Evolutionary conservation across 148 eudicot species (phyloP).

Genomic region (Persicaria maculosa): DNA sequence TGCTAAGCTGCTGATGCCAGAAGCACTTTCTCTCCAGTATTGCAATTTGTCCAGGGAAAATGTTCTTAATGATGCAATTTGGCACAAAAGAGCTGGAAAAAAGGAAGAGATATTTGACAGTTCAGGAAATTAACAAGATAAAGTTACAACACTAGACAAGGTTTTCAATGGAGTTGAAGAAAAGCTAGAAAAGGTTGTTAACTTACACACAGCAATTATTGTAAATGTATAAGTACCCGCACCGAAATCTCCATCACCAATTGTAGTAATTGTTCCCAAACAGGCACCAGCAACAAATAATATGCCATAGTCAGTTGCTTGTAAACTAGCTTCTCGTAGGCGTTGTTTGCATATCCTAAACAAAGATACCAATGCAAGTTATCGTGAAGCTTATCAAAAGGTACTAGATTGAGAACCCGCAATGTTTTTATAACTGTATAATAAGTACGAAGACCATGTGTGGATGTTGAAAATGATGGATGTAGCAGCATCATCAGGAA

Average conservation of each 20-base stretch:
- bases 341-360: constrained; percentile 31
- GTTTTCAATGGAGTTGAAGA: background rate
- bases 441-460: background rate
- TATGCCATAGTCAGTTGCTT: constrained; percentile 31
- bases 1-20: constrained; percentile 47
- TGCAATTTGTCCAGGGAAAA: constrained; percentile 39
- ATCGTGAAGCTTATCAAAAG: background rate
- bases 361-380: background rate
- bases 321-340: constrained; percentile 34
- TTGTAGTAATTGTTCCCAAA: constrained; percentile 27
- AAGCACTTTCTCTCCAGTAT: constrained; percentile 43
- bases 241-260: constrained; percentile 29
- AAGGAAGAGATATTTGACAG: constrained; percentile 5
- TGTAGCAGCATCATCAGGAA: background rate
- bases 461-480: background rate
- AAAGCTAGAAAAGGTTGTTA: background rate
- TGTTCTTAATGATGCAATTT: constrained; percentile 38
- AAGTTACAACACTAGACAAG: constrained; percentile 1
- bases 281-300: constrained; percentile 35
- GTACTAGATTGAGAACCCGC: background rate
- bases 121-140: background rate
- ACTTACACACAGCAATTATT: constrained; percentile 39
- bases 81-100: constrained; percentile 21
- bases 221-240: constrained; percentile 32
- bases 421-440: background rate